These are phyloP conservation scores for Grosmannia penicillata DNA, from an alignment of 2,329 filamentous ascomycete genomes.

Conservation along the genomic window DNA sequence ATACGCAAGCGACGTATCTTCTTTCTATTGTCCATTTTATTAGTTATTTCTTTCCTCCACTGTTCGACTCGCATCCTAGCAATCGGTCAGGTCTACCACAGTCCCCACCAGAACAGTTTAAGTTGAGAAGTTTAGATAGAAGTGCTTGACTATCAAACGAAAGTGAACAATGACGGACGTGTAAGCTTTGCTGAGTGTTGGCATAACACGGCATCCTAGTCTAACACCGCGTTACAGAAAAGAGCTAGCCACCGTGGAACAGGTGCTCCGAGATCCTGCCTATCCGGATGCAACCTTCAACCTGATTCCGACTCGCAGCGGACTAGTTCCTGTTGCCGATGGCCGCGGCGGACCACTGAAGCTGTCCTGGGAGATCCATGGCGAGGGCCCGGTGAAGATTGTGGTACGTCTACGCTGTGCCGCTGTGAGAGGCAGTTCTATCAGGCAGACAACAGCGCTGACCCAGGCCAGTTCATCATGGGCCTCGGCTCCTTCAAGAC, in stretches of 20 bases:
- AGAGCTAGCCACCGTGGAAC: constrained; percentile 27
- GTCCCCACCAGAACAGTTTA: too few species aligned
- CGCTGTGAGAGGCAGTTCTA: too few species aligned
- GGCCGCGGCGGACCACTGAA: constrained; percentile 60
- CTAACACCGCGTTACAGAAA: too few species aligned
- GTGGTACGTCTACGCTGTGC: constrained; percentile 40
- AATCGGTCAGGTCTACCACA: too few species aligned
- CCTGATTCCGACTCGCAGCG: constrained; percentile 49
- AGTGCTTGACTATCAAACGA: too few species aligned
- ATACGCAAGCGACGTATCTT: too few species aligned
- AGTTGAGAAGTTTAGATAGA: too few species aligned
- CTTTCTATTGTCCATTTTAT: too few species aligned
- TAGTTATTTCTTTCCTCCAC: too few species aligned
- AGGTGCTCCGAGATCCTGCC: constrained; percentile 50
- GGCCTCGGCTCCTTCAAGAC: constrained; percentile 55
- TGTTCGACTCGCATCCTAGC: too few species aligned
- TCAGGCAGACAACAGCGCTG: too few species aligned
- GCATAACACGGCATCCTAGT: too few species aligned
- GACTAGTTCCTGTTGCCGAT: constrained; percentile 48
- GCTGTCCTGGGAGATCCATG: constrained; percentile 69
- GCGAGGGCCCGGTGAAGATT: constrained; percentile 54
- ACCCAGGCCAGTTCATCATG: constrained; percentile 54
- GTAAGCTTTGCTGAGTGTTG: neutral
- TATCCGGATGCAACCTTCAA: constrained; percentile 54
- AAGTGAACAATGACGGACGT: neutral